phyloP scores from a whole-genome alignment of 306 rosid genomes.

The Gastrolobium bilobum region DNA sequence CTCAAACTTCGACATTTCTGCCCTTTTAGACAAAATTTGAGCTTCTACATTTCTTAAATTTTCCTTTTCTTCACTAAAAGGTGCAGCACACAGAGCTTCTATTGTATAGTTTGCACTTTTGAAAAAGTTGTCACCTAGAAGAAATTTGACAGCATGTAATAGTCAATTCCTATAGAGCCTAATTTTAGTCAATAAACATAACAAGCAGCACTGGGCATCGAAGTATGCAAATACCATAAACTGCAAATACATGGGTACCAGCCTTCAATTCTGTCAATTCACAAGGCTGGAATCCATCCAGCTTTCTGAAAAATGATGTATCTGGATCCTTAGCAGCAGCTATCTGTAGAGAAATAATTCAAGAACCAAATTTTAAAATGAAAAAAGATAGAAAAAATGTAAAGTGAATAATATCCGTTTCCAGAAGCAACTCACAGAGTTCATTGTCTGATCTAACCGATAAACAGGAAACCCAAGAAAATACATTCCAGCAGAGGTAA shows the following conservation, averaged over 20 bases:
- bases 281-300: constrained; percentile 96
- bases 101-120: constrained; percentile 94
- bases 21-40: constrained; percentile 87
- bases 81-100: constrained; percentile 84
- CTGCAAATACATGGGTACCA: constrained; percentile 92
- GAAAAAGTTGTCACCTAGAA: constrained; percentile 96
- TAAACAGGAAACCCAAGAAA: constrained; percentile 98
- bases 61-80: constrained; percentile 81
- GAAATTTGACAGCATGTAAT: constrained; percentile 35
- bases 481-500: constrained; percentile 96
- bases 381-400: constrained; percentile 4
- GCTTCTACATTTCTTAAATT: constrained; percentile 78
- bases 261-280: constrained; percentile 93
- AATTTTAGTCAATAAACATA: constrained; percentile 41
- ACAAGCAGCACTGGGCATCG: constrained; percentile 31
- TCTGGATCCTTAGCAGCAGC: constrained; percentile 98
- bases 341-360: constrained; percentile 58
- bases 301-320: constrained; percentile 86
- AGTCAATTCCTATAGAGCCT: constrained; percentile 33
- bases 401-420: constrained; percentile 18
- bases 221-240: constrained; percentile 74
- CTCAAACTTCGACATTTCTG: constrained; percentile 93
- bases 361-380: constrained; percentile 44
- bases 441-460: constrained; percentile 84
- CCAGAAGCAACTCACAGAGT: constrained; percentile 71